Evolutionary conservation across 1,284 basidiomycete species (phyloP).

Genomic region (Microbotryum saponariae): DNA sequence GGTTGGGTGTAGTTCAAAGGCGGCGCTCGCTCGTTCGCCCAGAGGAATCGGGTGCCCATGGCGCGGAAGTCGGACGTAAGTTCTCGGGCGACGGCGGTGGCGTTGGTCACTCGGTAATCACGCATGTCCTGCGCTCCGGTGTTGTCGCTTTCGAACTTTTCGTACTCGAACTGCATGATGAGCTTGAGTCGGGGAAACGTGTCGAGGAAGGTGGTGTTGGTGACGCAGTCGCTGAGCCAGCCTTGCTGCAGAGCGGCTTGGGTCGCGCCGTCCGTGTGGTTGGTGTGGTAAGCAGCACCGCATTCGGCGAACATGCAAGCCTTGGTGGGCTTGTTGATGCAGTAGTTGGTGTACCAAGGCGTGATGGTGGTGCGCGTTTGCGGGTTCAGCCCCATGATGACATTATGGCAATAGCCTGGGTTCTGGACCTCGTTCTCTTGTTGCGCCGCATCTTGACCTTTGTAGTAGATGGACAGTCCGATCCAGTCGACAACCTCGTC

Average conservation of each 20-base stretch:
- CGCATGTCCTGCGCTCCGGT: conserved; percentile 28
- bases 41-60: conserved; percentile 25
- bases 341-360: conserved; percentile 32
- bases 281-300: conserved; percentile 36
- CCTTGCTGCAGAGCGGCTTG: conserved; percentile 31
- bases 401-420: conserved; percentile 28
- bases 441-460: conserved; percentile 24
- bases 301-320: conserved; percentile 38
- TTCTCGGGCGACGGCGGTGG: conserved; percentile 22
- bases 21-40: conserved; percentile 22
- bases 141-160: conserved; percentile 34
- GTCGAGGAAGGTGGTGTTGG: conserved; percentile 22
- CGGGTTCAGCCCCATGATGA: conserved; percentile 30
- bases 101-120: conserved; percentile 35
- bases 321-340: conserved; percentile 24
- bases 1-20: conserved; percentile 23
- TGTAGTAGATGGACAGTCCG: conserved; percentile 38
- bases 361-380: conserved; percentile 13
- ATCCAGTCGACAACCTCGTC: conserved; percentile 39
- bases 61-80: conserved; percentile 25
- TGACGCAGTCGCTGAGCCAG: conserved; percentile 33
- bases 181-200: conserved; percentile 31
- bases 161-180: conserved; percentile 37
- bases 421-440: conserved; percentile 28
- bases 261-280: conserved; percentile 26